Conservation (phyloP, 371 early-diverging fungal species). For the Homolaphlyctis polyrhiza region DNA sequence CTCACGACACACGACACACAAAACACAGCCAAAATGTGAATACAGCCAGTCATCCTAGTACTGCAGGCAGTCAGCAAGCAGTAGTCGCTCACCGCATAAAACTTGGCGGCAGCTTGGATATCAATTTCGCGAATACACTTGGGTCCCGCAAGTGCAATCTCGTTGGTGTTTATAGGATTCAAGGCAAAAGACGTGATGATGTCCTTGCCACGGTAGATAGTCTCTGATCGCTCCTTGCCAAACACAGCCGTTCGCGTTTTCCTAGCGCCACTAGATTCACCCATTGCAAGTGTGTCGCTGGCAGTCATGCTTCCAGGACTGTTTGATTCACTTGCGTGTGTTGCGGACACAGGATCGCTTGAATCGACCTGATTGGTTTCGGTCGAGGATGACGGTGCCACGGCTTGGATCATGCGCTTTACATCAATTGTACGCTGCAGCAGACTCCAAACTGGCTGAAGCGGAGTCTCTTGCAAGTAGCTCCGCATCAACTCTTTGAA, state of each 20-base stretch:
- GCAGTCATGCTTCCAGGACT: too few species aligned
- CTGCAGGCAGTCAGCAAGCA: too few species aligned
- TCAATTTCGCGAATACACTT: constrained; percentile 41
- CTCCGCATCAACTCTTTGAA: too few species aligned
- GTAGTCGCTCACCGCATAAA: constrained; percentile 3
- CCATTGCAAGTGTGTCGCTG: too few species aligned
- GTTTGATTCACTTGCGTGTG: too few species aligned
- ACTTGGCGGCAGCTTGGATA: constrained; percentile 17
- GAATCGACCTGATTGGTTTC: neutral
- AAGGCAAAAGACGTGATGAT: constrained; percentile 31
- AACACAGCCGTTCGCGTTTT: too few species aligned
- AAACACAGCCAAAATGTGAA: too few species aligned
- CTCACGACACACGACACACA: too few species aligned
- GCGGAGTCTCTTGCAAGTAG: constrained; percentile 14
- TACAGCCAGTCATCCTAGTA: too few species aligned
- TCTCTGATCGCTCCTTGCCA: constrained; percentile 7
- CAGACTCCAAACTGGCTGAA: constrained; percentile 26
- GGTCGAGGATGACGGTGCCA: neutral
- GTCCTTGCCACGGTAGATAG: constrained; percentile 21
- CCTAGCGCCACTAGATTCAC: too few species aligned
- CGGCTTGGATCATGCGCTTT: neutral
- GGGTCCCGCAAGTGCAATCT: constrained; percentile 37
- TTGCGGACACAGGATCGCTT: too few species aligned
- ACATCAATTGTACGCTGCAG: neutral
- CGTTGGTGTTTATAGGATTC: constrained; percentile 37